phyloP scores from a whole-genome alignment of 768 basidiomycete genomes.

The Mycena leptocephala region DNA sequence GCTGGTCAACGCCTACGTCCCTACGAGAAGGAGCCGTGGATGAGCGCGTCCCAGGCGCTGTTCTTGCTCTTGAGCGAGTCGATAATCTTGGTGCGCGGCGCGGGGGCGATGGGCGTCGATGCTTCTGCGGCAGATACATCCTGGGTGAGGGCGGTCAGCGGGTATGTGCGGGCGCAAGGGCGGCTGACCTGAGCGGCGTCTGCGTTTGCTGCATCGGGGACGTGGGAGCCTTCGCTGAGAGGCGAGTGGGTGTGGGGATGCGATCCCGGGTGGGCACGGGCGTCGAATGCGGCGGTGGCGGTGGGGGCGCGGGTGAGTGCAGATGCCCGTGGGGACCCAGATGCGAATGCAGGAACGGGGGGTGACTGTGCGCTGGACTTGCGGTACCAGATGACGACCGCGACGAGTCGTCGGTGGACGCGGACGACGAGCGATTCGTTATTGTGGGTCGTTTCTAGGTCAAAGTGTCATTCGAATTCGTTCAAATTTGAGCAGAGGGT shows the following conservation, averaged over 20 bases:
- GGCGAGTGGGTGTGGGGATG: conserved; percentile 38
- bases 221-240: conserved; percentile 10
- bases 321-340: conserved; percentile 25
- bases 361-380: conserved; percentile 57
- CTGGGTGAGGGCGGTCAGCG: conserved; percentile 30
- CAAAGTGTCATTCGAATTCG: conserved; percentile 9
- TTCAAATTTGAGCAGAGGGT: background rate
- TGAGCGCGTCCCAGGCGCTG: conserved; percentile 76
- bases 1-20: background rate
- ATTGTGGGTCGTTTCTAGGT: conserved; percentile 64
- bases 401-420: conserved; percentile 54
- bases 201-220: background rate
- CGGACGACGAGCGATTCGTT: conserved; percentile 26
- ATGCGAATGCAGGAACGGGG: conserved; percentile 43
- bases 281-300: conserved; percentile 27
- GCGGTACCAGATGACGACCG: conserved; percentile 68
- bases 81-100: conserved; percentile 61
- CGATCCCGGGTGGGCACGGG: conserved; percentile 36
- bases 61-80: conserved; percentile 72
- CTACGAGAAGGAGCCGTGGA: conserved; percentile 78
- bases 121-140: conserved; percentile 36
- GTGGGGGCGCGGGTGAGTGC: conserved; percentile 18
- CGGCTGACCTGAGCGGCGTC: conserved; percentile 22
- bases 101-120: conserved; percentile 32
- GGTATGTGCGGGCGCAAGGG: background rate